Evolutionary conservation across 163 green algal genomes (phyloP), one percentile per base, ranked within the genome.

Genomic region (Scenedesmus sp.): DNA sequence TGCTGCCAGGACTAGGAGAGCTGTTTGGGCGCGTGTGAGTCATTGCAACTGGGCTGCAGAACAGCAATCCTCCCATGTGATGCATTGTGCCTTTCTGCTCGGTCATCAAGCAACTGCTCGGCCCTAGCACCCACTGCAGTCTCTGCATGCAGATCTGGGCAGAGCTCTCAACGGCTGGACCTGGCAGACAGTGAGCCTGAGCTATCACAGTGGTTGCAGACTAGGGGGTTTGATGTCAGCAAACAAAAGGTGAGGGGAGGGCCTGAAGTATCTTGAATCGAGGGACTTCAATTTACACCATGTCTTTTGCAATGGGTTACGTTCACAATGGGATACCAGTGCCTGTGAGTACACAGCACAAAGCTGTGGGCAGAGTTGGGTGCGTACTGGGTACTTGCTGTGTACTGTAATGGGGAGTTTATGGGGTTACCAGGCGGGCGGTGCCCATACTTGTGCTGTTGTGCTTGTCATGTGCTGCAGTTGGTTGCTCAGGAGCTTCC

Each of bases 201-300:
- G 33, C 73, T 92, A 5, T n/a, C 51, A 33, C 18, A 42, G 26
- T 92, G 88, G 88, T 26, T 92, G 35, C 18, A 89, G 35, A 10
- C 85, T 44, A 35, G n/a, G 10, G 79, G 79, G 35, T 85, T 42
- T 10, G 18, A 53, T 35, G 43, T 13, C 56, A 4, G 26, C 13
- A 82, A 76, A 76, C 65, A 76, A 30, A 76, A 90, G 73, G 59
- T 85, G 59, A 24, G 61, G 35, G 24, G 33, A 6, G 5, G 42
- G 35, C 51, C 22, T 80, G 35, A 0, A n/a, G 24, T 16, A 15
- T 24, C 7, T 26, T 61, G 51, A 3, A 61, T 26, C 24, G 3
- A 15, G 51, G n/a, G n/a, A n/a, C n/a, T n/a, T n/a, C n/a, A n/a
- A n/a, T n/a, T n/a, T n/a, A 61, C 12, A 61, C 51, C 51, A 61